A percentile compares a stretch with the other conserved stretches of the same genome.
These are phyloP conservation scores for Amyloporia xantha DNA, from an alignment of 768 basidiomycete species.

Conservation along the genomic window DNA sequence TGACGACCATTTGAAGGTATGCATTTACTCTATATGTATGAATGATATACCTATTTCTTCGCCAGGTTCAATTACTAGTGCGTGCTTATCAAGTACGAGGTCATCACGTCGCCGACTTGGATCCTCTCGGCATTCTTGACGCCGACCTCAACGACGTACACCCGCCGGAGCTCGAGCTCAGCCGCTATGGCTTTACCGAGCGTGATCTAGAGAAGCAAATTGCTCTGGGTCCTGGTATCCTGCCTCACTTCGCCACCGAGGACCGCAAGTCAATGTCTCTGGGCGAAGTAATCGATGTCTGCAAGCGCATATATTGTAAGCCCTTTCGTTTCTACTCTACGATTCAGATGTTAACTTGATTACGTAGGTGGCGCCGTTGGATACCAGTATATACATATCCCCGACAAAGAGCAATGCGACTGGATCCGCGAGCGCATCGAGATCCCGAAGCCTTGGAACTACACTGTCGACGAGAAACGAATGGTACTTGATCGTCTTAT, in stretches of 20 bases:
- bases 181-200: slow-evolving; percentile 92
- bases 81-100: slow-evolving; percentile 99
- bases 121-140: slow-evolving; percentile 90
- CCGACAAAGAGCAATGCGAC: slow-evolving; percentile 97
- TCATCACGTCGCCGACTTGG: slow-evolving; percentile 92
- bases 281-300: slow-evolving; percentile 83
- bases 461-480: slow-evolving; percentile 95
- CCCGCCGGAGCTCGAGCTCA: slow-evolving; percentile 89
- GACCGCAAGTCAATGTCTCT: slow-evolving; percentile 85
- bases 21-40: background rate
- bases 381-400: slow-evolving; percentile 92
- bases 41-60: background rate
- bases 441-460: slow-evolving; percentile 94
- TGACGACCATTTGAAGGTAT: slow-evolving; percentile 90
- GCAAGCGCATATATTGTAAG: slow-evolving; percentile 93
- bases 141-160: slow-evolving; percentile 73
- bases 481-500: slow-evolving; percentile 99
- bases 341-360: slow-evolving; percentile 1
- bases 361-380: slow-evolving; percentile 74
- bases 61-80: slow-evolving; percentile 91
- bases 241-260: slow-evolving; percentile 88
- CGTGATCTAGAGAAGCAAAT: slow-evolving; percentile 93
- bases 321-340: slow-evolving; percentile 8
- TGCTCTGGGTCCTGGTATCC: slow-evolving; percentile 89
- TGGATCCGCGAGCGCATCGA: slow-evolving; percentile 98